phyloP scores from a whole-genome alignment of 192 early-diverging fungal species.

The Backusella sp. region DNA sequence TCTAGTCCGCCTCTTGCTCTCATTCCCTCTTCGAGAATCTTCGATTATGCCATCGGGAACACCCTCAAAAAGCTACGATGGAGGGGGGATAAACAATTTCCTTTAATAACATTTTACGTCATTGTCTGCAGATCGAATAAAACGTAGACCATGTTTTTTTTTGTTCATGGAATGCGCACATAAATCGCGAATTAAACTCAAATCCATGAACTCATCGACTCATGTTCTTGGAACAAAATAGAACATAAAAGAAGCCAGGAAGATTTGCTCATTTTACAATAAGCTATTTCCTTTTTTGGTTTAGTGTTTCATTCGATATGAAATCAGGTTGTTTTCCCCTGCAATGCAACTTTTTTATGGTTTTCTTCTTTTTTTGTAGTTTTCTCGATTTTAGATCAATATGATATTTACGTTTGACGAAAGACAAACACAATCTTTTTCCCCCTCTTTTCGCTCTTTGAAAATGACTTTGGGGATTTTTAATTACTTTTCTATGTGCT shows the following conservation, averaged over 20 bases:
- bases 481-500: no score
- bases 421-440: no score
- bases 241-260: not conserved
- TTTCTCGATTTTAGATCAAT: no score
- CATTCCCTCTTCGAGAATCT: not conserved
- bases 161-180: not conserved
- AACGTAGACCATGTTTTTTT: not conserved
- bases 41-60: not conserved
- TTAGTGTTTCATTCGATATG: not conserved
- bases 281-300: slow-evolving; percentile 3
- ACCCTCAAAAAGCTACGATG: not conserved
- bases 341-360: not conserved
- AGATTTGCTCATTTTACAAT: not conserved
- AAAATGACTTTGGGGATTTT: no score
- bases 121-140: not conserved
- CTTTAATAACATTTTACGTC: not conserved
- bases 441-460: no score
- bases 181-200: not conserved
- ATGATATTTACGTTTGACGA: no score
- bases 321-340: not conserved
- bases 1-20: not conserved
- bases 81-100: not conserved
- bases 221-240: not conserved
- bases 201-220: not conserved
- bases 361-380: not conserved